Percentiles rank a stretch among this genome's conserved stretches.
Conservation (phyloP, 306 rosid species). For the Citrullus mucosospermus region DNA sequence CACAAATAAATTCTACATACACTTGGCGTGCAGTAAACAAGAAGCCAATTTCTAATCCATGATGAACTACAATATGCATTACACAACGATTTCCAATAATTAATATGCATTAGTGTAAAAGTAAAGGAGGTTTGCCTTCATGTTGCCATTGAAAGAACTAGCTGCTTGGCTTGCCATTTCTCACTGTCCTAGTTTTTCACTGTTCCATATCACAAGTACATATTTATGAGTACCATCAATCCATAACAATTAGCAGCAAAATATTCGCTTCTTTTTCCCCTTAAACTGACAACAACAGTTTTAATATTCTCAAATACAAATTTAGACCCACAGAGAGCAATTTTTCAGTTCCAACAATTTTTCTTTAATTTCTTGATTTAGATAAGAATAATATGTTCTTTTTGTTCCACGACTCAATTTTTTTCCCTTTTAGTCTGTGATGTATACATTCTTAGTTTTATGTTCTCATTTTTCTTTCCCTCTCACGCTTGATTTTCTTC, state of each 20-base stretch:
- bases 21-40: background rate
- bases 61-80: background rate
- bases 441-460: no score
- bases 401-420: no score
- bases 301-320: no score
- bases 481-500: no score
- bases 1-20: slow-evolving; percentile 11
- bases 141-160: slow-evolving; percentile 26
- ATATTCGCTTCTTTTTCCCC: background rate
- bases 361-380: no score
- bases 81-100: background rate
- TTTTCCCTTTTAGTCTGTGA: no score
- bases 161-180: slow-evolving; percentile 38
- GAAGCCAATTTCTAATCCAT: background rate
- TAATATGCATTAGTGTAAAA: background rate
- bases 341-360: no score
- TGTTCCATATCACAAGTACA: background rate
- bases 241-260: background rate
- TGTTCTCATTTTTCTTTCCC: no score
- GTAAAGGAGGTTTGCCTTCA: slow-evolving; percentile 20
- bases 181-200: background rate
- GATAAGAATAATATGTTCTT: no score
- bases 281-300: no score
- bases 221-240: background rate
- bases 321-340: no score